Evolutionary conservation across 441 rosid species (phyloP), one percentile per base, ranked within the genome.

Genomic region (Geranium incanum): DNA sequence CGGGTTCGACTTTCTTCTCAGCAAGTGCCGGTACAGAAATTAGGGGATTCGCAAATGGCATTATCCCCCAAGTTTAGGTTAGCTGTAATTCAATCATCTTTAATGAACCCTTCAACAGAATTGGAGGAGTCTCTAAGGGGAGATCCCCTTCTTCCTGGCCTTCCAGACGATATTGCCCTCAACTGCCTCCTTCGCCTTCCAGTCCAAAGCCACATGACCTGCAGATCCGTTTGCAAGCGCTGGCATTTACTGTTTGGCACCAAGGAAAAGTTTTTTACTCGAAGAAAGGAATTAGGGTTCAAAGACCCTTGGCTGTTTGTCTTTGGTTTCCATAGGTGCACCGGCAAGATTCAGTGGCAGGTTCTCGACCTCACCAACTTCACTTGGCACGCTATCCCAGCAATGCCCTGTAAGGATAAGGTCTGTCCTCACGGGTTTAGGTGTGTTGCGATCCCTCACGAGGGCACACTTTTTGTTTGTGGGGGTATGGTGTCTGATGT

Each of bases 271-370:
- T 91, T 93, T 76, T 93, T 93, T 75, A 81, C 85, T 0, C 85
- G 77, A 60, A 85, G 97, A 52, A 89, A 86, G 77, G 91, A 88
- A 76, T 60, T 87, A 7, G 89, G 97, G 2, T 84, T 93, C 59
- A 86, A 79, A 76, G 91, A 91, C 67, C 91, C 97, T 16, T 91
- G 97, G 98, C 89, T 93, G 36, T 91, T 87, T 65, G 91, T 93
- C 0, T 87, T 89, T 36, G 90, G 93, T 71, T 89, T 85, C 77
- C 89, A 85, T 37, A 90, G 86, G 71, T 87, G 87, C 73, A 91
- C 91, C 0, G 94, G 96, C 38, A 88, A 88, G 73, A 87, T 91
- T 64, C 91, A 85, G 50, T 91, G 97, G 97, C 89, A 86, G 76
- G 97, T 88, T 78, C 83, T 91, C 12, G 93, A 93, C 79, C 89